Conservation (phyloP, 2,329 filamentous ascomycete genomes). For the Fusarium penzigii region DNA sequence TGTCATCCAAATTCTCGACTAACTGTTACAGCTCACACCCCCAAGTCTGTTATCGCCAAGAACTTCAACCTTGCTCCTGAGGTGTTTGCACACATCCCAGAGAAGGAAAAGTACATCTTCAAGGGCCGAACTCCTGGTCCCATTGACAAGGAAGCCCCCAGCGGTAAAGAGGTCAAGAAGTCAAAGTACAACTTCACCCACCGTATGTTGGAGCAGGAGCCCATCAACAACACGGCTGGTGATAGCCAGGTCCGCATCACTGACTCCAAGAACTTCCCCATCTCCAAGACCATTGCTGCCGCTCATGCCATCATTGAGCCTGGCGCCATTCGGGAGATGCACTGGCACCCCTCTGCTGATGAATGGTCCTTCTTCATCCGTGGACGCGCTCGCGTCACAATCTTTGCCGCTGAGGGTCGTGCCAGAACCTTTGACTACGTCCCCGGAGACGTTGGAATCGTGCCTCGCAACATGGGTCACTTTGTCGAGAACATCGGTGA, state of each 20-base stretch:
- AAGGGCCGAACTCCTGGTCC: constrained; percentile 64
- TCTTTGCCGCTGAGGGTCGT: constrained; percentile 69
- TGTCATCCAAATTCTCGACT: constrained; percentile 11
- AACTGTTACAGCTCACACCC: constrained; percentile 59
- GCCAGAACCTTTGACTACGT: constrained; percentile 76
- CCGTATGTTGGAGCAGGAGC: constrained; percentile 69
- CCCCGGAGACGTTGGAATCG: constrained; percentile 75
- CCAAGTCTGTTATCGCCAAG: constrained; percentile 69
- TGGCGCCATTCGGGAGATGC: constrained; percentile 74
- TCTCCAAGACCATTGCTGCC: constrained; percentile 72
- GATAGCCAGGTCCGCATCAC: constrained; percentile 74
- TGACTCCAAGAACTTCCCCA: constrained; percentile 74
- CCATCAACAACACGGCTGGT: constrained; percentile 55
- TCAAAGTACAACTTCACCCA: constrained; percentile 71
- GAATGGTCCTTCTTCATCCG: constrained; percentile 81
- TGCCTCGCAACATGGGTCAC: constrained; percentile 76
- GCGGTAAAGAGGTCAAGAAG: constrained; percentile 61
- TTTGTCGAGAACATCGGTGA: constrained; percentile 83
- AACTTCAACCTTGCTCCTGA: constrained; percentile 75
- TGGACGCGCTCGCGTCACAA: constrained; percentile 71
- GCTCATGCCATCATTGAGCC: constrained; percentile 72
- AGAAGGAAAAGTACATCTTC: constrained; percentile 76
- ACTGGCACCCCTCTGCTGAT: constrained; percentile 79
- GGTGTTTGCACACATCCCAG: constrained; percentile 67
- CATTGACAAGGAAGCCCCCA: constrained; percentile 66